phyloP scores from a whole-genome alignment of 2,329 filamentous ascomycete genomes.

The Colletotrichum cordylinicola region DNA sequence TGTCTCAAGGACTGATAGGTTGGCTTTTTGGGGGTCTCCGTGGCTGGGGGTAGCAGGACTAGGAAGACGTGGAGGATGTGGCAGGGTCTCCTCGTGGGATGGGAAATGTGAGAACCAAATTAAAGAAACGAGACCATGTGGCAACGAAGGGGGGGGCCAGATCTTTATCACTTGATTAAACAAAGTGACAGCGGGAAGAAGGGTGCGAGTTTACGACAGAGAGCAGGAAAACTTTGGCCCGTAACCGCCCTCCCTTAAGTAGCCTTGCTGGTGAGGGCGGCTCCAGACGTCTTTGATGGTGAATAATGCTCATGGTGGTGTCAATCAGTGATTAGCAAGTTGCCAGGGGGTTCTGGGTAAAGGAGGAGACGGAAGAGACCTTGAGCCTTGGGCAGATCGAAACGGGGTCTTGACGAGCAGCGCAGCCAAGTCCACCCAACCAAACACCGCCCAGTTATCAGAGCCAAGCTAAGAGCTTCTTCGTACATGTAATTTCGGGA shows the following conservation, averaged over 20 bases:
- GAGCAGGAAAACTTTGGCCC: background rate
- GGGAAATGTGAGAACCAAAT: constrained; percentile 7
- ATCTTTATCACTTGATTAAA: constrained; percentile 5
- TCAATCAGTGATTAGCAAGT: constrained; percentile 22
- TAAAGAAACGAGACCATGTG: background rate
- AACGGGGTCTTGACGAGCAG: constrained; percentile 8
- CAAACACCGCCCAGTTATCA: constrained; percentile 43
- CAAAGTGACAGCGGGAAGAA: background rate
- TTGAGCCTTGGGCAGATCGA: constrained; percentile 10
- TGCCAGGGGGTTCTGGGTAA: constrained; percentile 15
- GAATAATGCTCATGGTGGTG: constrained; percentile 21
- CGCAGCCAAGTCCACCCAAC: constrained; percentile 33
- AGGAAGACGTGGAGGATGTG: background rate
- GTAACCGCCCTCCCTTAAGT: constrained; percentile 17
- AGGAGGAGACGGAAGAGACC: constrained; percentile 17
- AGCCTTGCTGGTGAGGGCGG: constrained; percentile 4
- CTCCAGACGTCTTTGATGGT: background rate
- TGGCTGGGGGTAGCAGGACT: constrained; percentile 2
- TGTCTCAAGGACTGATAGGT: constrained; percentile 20
- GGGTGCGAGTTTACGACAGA: background rate
- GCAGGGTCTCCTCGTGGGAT: constrained; percentile 26
- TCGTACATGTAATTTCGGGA: constrained; percentile 37
- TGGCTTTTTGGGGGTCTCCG: background rate
- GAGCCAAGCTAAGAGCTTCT: constrained; percentile 21
- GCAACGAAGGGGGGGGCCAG: background rate